Percentiles rank a stretch among this genome's conserved stretches.
These are phyloP conservation scores for Hura crepitans DNA, from an alignment of 441 rosid species.

Conservation along the genomic window DNA sequence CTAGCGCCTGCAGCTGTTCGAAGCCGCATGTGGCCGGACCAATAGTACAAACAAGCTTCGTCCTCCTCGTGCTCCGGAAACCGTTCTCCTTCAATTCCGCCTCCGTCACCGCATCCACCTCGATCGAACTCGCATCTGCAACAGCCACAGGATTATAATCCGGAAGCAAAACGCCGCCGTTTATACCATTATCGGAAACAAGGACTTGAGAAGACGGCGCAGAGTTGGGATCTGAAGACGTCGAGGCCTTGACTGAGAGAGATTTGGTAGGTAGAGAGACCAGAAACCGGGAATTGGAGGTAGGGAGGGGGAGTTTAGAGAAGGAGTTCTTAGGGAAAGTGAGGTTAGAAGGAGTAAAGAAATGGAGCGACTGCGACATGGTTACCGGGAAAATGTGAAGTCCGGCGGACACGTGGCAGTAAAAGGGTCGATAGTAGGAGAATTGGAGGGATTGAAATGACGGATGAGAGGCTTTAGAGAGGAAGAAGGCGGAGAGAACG, in stretches of 20 bases:
- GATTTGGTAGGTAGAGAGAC: slow-evolving; percentile 24
- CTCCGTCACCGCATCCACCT: slow-evolving; percentile 89
- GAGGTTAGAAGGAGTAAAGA: slow-evolving; percentile 40
- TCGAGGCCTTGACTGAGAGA: slow-evolving; percentile 34
- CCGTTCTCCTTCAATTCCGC: slow-evolving; percentile 97
- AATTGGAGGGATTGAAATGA: slow-evolving; percentile 7
- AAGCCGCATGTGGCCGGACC: slow-evolving; percentile 88
- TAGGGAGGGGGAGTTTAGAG: slow-evolving; percentile 33
- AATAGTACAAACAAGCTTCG: slow-evolving; percentile 91
- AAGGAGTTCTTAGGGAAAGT: slow-evolving; percentile 32
- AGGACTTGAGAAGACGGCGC: slow-evolving; percentile 37
- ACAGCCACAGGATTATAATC: slow-evolving; percentile 17
- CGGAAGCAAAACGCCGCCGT: slow-evolving; percentile 18
- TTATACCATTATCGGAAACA: slow-evolving; percentile 42
- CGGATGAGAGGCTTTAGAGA: slow-evolving; percentile 13
- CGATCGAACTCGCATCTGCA: slow-evolving; percentile 49
- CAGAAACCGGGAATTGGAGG: slow-evolving; percentile 35
- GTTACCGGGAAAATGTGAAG: slow-evolving; percentile 12
- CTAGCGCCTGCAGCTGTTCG: slow-evolving; percentile 82
- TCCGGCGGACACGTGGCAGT: slow-evolving; percentile 16
- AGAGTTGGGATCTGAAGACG: slow-evolving; percentile 40
- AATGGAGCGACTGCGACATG: slow-evolving; percentile 70
- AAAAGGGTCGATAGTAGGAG: slow-evolving; percentile 3
- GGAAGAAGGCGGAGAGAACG: slow-evolving; percentile 43
- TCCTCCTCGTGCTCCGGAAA: slow-evolving; percentile 90